A percentile compares a stretch with the other conserved stretches of the same genome.
Evolutionary conservation across 148 eudicot genomes (phyloP).

Genomic region (Linanthus parryae): DNA sequence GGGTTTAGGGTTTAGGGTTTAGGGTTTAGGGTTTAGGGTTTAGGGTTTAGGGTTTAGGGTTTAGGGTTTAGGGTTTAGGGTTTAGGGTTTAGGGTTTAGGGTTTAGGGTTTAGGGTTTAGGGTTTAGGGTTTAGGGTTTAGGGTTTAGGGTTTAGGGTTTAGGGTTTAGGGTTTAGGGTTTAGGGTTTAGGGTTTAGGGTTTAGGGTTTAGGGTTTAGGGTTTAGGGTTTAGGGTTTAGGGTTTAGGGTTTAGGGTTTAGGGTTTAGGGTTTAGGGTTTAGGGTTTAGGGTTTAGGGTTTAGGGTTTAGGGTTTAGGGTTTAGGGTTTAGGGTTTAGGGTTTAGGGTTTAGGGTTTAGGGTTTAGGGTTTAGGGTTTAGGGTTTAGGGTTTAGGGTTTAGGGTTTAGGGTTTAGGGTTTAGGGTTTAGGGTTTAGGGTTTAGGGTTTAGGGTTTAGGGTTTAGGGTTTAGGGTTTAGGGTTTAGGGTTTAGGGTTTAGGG

Average conservation of each 20-base stretch:
- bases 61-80: constrained; percentile 3
- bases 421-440: constrained; percentile 19
- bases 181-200: background rate
- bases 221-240: background rate
- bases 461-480: constrained; percentile 21
- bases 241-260: background rate
- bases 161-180: background rate
- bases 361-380: constrained; percentile 1
- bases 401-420: constrained; percentile 4
- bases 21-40: constrained; percentile 1
- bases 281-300: background rate
- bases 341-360: constrained; percentile 1
- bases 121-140: constrained; percentile 5
- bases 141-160: background rate
- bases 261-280: background rate
- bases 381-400: constrained; percentile 1
- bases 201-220: background rate
- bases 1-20: background rate
- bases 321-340: background rate
- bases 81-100: constrained; percentile 3
- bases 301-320: background rate
- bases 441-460: constrained; percentile 21
- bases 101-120: constrained; percentile 2
- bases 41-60: constrained; percentile 1
- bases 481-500: constrained; percentile 25